Base-by-base conservation (phyloP, 106 monocot species). In the Hemerocallis citrina region DNA sequence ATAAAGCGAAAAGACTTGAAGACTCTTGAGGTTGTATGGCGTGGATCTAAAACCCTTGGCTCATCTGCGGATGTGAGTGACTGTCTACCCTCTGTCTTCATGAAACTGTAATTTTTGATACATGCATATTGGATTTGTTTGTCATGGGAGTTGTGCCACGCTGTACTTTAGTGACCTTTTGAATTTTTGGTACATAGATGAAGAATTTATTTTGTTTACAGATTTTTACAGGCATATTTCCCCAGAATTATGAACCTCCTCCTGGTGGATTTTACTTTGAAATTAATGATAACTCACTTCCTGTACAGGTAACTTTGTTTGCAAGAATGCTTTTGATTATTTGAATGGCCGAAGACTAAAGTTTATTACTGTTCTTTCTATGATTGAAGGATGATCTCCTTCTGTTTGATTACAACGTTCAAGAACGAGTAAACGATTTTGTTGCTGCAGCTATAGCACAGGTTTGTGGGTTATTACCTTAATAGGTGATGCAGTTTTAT, bases 381-480 rank as follows among this genome's bases (percentile, higher is more conserved):
- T 71, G 8, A 41, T 34, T 88, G 61, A 58, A 92, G 98, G 98
- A 98, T 74, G 98, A 98, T 62, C 74, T 62, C 8, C 68, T 76
- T 60, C 78, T 98, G 63, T 92, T 98, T 73, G 92, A 98, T 71
- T 98, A 92, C 68, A 98, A 98, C 63, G 92, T 98, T 63, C 52
- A 91, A 79, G 85, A 98, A 61, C 74, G 98, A 62, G 98, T 98
- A 44, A 68, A 92, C 73, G 98, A 88, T 73, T 98, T 98, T 74
- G 98, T 98, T 44, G 75, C 74, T 47, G 84, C 81, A 75, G 98
- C 92, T 68, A 1, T 92, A 68, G 54, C 74, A 36, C 98, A 98
- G 85, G 98, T 92, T 69, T n/a, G 33, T 13, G 19, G 28, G 31
- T 45, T 7, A 4, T 41, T 27, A 12, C 22, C 41, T 25, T 23